Evolutionary conservation across 257 asterid genomes (phyloP).

Genomic region (Euphrasia confusa): DNA sequence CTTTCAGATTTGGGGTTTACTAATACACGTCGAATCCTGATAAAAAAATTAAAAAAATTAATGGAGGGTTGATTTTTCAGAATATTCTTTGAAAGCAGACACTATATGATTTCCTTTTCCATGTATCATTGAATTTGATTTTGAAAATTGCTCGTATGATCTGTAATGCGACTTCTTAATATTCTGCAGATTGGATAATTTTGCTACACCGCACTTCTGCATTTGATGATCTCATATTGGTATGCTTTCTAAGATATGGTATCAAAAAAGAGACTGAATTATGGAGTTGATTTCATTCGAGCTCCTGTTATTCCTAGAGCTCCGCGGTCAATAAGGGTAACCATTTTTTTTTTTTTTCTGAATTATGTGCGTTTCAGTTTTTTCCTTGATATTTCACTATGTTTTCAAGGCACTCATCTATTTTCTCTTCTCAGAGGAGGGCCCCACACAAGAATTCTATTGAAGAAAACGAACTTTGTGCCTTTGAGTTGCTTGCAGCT

Average conservation of each 20-base stretch:
- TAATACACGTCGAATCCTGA: background rate
- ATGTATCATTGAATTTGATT: background rate
- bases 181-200: slow-evolving; percentile 35
- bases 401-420: slow-evolving; percentile 7
- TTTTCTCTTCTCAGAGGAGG: slow-evolving; percentile 51
- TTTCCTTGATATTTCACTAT: slow-evolving; percentile 9
- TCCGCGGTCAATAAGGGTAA: slow-evolving; percentile 53
- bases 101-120: background rate
- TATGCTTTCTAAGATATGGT: slow-evolving; percentile 60
- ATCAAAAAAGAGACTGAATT: slow-evolving; percentile 49
- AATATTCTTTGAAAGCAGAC: background rate
- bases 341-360: slow-evolving; percentile 14
- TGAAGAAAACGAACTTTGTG: slow-evolving; percentile 61
- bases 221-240: slow-evolving; percentile 41
- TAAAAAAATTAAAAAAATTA: no score
- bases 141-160: background rate
- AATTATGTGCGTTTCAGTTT: slow-evolving; percentile 18
- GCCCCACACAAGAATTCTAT: slow-evolving; percentile 34
- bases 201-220: slow-evolving; percentile 33
- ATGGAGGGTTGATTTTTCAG: background rate
- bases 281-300: slow-evolving; percentile 39
- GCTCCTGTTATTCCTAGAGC: slow-evolving; percentile 53
- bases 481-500: slow-evolving; percentile 92
- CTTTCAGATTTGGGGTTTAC: slow-evolving; percentile 11
- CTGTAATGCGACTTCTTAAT: slow-evolving; percentile 7